Conservation (phyloP, 768 basidiomycete genomes). For the Rhodotorula graminis region DNA sequence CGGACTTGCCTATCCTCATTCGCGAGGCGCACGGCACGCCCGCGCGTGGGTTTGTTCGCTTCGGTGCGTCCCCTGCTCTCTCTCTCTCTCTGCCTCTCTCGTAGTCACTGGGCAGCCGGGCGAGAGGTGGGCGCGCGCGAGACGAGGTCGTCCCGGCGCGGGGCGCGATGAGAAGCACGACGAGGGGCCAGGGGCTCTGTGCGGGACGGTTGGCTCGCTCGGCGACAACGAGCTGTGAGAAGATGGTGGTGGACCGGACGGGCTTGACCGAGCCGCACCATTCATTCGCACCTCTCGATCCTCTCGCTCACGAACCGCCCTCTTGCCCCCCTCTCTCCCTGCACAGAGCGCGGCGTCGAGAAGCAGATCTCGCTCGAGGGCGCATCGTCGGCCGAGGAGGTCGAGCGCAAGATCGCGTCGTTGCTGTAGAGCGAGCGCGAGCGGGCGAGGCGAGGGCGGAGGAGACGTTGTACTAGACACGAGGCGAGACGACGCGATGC, state of each 20-base stretch:
- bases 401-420: slow-evolving; percentile 40
- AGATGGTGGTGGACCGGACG: no score
- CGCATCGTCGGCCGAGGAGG: slow-evolving; percentile 39
- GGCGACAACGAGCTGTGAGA: no score
- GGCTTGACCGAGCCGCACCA: no score
- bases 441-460: no score
- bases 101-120: background rate
- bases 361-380: slow-evolving; percentile 42
- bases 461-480: background rate
- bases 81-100: background rate
- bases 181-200: no score
- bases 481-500: no score
- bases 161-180: no score
- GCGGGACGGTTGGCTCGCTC: no score
- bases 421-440: slow-evolving; percentile 7
- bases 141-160: no score
- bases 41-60: slow-evolving; percentile 41
- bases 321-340: background rate
- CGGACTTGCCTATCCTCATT: slow-evolving; percentile 42
- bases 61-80: slow-evolving; percentile 35
- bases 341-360: slow-evolving; percentile 42
- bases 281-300: no score
- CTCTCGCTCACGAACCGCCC: background rate
- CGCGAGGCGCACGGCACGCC: slow-evolving; percentile 43
- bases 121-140: background rate